Evolutionary conservation across 176 grass and related monocot species (phyloP), one percentile per base, ranked within the genome.

Genomic region (Oryza meyeriana): DNA sequence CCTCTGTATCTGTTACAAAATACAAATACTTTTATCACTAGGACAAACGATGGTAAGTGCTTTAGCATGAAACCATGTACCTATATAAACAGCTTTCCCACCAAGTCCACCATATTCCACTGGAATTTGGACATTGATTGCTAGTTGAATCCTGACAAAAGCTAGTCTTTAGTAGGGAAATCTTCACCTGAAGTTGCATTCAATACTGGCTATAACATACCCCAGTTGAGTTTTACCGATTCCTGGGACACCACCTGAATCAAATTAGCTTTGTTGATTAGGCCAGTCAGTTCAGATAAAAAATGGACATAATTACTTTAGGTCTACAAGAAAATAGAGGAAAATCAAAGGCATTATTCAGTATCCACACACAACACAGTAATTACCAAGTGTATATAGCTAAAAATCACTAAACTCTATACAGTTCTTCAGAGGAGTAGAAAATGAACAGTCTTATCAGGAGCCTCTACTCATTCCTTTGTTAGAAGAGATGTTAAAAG

Each of bases 151-250:
- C 79, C 88, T 94, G 82, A 83, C 52, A 86, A 86, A 81, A 61
- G 68, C 64, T 34, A 20, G 42, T 71, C 82, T 66, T 88, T 72
- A 83, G 47, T 52, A 81, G 2, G 22, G 61, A 32, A 39, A 29
- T 81, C 41, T 61, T 79, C 76, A 62, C 38, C 12, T n/a, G 29
- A 38, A 61, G 17, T 78, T 78, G 62, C 30, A 61, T 66, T 72
- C 27, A 48, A 48, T 8, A 75, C 26, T 58, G 87, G 31, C 12
- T 57, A 55, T 9, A 69, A 62, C 88, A 81, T 95, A 95, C 95
- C 95, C 93, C 41, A 98, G 55, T 85, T 98, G 96, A 89, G 96
- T 98, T 93, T 98, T 95, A 67, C 93, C 96, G 64, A 98, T 84
- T 84, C 96, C 93, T 72, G 96, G 90, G 85, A 98, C 90, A 66